A percentile compares a stretch with the other conserved stretches of the same genome.
Conservation (phyloP, 2,329 filamentous ascomycete species). For the Aspergillus calidoustus region DNA sequence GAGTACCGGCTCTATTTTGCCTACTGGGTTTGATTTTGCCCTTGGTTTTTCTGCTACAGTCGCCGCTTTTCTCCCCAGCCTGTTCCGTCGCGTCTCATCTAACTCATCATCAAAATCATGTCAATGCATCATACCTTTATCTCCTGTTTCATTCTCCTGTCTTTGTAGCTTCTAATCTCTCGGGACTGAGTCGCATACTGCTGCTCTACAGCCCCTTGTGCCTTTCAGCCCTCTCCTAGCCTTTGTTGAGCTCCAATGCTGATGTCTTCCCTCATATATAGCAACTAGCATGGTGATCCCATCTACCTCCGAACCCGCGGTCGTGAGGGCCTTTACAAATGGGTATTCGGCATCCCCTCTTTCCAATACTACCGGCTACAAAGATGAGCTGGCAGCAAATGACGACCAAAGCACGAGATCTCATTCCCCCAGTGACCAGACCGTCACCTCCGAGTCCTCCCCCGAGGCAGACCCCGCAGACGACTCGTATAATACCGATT, state of each 20-base stretch:
- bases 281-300: slow-evolving; percentile 53
- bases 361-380: slow-evolving; percentile 30
- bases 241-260: slow-evolving; percentile 46
- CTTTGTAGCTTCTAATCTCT: slow-evolving; percentile 30
- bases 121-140: slow-evolving; percentile 40
- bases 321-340: slow-evolving; percentile 41
- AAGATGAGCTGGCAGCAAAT: slow-evolving; percentile 50
- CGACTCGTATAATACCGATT: slow-evolving; percentile 45
- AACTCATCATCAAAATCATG: slow-evolving; percentile 44
- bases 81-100: slow-evolving; percentile 41
- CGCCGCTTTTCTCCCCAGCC: slow-evolving; percentile 26
- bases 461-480: slow-evolving; percentile 46
- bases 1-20: slow-evolving; percentile 22
- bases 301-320: slow-evolving; percentile 42
- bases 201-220: slow-evolving; percentile 29
- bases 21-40: slow-evolving; percentile 29
- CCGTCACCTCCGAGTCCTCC: slow-evolving; percentile 54
- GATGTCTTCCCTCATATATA: slow-evolving; percentile 40
- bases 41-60: slow-evolving; percentile 25
- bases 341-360: slow-evolving; percentile 35
- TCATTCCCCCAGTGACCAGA: slow-evolving; percentile 65
- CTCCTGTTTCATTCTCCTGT: slow-evolving; percentile 31
- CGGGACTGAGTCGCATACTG: slow-evolving; percentile 41
- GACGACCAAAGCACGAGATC: slow-evolving; percentile 78
- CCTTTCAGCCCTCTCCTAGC: slow-evolving; percentile 25